Conservation (phyloP, 768 basidiomycete species). For the Coprinopsis marcescibilis region DNA sequence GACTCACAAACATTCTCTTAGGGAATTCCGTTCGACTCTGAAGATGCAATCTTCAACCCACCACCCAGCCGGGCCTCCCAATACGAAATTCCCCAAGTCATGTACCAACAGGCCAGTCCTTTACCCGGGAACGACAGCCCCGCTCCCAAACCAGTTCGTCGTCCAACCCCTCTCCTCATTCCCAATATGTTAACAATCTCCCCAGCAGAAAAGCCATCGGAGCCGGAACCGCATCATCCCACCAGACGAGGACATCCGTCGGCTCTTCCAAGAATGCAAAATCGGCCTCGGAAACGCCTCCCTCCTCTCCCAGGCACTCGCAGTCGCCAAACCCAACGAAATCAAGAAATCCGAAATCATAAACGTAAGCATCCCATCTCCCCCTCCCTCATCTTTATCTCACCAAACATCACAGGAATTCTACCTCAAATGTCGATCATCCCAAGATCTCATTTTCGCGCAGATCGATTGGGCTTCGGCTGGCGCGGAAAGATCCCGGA, state of each 20-base stretch:
- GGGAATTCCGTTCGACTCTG: slow-evolving; percentile 73
- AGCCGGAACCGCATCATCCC: slow-evolving; percentile 48
- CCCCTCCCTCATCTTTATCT: not conserved
- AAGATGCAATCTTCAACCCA: slow-evolving; percentile 77
- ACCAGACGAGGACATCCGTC: slow-evolving; percentile 77
- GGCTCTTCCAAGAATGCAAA: slow-evolving; percentile 80
- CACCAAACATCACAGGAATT: slow-evolving; percentile 85
- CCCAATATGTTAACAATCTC: not conserved
- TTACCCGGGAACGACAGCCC: not conserved
- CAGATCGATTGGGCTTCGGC: slow-evolving; percentile 92
- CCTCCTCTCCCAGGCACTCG: slow-evolving; percentile 65
- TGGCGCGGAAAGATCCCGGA: slow-evolving; percentile 67
- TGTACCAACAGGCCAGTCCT: slow-evolving; percentile 26
- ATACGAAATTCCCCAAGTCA: slow-evolving; percentile 32
- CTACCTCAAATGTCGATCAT: slow-evolving; percentile 67
- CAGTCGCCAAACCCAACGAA: slow-evolving; percentile 65
- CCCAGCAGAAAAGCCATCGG: slow-evolving; percentile 32
- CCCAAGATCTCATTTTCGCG: slow-evolving; percentile 78
- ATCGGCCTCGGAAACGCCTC: slow-evolving; percentile 78
- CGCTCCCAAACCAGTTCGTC: not conserved
- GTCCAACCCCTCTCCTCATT: slow-evolving; percentile 7
- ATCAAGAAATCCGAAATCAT: slow-evolving; percentile 61
- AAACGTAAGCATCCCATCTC: slow-evolving; percentile 39
- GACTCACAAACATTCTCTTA: slow-evolving; percentile 18
- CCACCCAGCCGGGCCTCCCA: slow-evolving; percentile 38